These are phyloP conservation scores for Zymoseptoria crescenta DNA, from an alignment of 2,329 filamentous ascomycete genomes.

Conservation along the genomic window DNA sequence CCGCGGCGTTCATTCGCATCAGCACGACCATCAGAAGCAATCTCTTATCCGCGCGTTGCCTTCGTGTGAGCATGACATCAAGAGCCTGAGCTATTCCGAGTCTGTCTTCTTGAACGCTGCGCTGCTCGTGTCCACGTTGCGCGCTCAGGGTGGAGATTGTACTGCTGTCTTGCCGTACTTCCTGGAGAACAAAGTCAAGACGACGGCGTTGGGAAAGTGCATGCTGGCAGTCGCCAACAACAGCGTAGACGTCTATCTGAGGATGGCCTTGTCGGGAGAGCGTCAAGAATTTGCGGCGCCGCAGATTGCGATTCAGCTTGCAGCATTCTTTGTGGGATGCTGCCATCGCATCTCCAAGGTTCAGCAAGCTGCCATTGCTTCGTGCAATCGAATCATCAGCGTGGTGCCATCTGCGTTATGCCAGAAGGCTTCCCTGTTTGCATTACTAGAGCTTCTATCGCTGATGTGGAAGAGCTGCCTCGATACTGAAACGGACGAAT, in stretches of 20 bases:
- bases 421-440: slow-evolving; percentile 83
- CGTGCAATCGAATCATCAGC: slow-evolving; percentile 76
- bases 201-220: slow-evolving; percentile 52
- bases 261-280: slow-evolving; percentile 62
- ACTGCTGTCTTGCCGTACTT: slow-evolving; percentile 88
- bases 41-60: slow-evolving; percentile 67
- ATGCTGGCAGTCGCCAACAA: slow-evolving; percentile 57
- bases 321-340: slow-evolving; percentile 74
- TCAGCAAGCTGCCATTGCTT: slow-evolving; percentile 74
- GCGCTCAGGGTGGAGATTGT: slow-evolving; percentile 80
- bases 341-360: slow-evolving; percentile 91
- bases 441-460: slow-evolving; percentile 80
- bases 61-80: slow-evolving; percentile 68
- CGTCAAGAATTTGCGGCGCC: slow-evolving; percentile 79
- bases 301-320: slow-evolving; percentile 82
- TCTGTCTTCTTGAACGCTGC: slow-evolving; percentile 87
- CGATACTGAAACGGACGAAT: slow-evolving; percentile 89
- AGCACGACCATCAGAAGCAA: slow-evolving; percentile 73
- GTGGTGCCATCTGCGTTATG: slow-evolving; percentile 85
- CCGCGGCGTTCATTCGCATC: slow-evolving; percentile 72
- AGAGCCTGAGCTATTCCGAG: slow-evolving; percentile 76
- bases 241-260: slow-evolving; percentile 71
- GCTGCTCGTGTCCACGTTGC: slow-evolving; percentile 78
- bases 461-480: slow-evolving; percentile 94
- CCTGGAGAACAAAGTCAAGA: slow-evolving; percentile 74